phyloP scores from a whole-genome alignment of 768 basidiomycete genomes.

The Collybia nuda region DNA sequence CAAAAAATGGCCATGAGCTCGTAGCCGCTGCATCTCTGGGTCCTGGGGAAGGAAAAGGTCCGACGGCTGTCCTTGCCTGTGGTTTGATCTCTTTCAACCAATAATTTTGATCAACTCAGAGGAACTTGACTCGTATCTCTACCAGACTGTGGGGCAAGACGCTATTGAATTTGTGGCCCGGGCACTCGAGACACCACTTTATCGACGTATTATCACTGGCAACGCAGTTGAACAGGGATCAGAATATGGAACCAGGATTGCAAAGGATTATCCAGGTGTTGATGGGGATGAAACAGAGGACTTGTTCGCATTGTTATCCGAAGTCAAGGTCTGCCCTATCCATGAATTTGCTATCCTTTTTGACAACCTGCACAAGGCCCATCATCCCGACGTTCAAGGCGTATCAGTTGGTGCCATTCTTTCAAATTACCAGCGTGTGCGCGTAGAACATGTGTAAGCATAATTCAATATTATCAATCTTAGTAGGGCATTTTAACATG shows the following conservation, averaged over 20 bases:
- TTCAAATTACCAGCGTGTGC: conserved; percentile 94
- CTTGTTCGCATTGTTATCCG: conserved; percentile 66
- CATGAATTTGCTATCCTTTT: conserved; percentile 7
- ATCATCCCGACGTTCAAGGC: conserved; percentile 79
- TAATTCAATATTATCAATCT: neutral
- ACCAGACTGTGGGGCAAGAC: conserved; percentile 98
- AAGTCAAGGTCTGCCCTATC: conserved; percentile 63
- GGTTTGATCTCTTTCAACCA: conserved; percentile 19
- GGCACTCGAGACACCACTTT: conserved; percentile 85
- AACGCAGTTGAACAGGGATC: conserved; percentile 75
- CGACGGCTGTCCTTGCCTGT: conserved; percentile 21
- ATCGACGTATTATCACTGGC: conserved; percentile 79
- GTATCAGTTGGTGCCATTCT: conserved; percentile 96
- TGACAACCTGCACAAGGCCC: conserved; percentile 36
- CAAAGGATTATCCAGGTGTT: conserved; percentile 45
- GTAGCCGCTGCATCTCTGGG: conserved; percentile 87
- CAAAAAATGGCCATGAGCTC: conserved; percentile 82
- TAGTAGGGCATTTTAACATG: neutral
- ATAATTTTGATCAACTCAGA: conserved; percentile 50
- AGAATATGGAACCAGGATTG: conserved; percentile 79
- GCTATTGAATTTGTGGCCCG: conserved; percentile 84
- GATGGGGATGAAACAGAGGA: conserved; percentile 96
- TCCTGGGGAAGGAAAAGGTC: conserved; percentile 85
- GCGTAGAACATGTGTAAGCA: conserved; percentile 95
- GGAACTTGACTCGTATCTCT: conserved; percentile 97